Conservation (phyloP, 345 rosid genomes). For the Gossypium bickii region DNA sequence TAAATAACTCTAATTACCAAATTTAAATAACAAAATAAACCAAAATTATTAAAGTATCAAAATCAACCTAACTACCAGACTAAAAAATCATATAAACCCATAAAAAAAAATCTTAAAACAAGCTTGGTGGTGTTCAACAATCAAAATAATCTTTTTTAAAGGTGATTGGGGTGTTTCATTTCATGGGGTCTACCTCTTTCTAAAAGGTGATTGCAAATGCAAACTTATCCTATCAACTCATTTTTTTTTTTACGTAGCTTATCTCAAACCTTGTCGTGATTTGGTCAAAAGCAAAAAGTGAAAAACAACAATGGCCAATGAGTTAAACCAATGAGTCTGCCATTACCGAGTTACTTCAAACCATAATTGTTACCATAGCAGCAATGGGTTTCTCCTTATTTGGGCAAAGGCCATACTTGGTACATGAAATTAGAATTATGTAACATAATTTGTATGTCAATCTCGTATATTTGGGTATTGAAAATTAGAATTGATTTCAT, state of each 20-base stretch:
- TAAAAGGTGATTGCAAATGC: background rate
- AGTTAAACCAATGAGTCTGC: background rate
- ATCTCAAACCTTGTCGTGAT: background rate
- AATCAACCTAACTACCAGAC: no score
- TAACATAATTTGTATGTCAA: background rate
- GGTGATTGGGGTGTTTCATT: background rate
- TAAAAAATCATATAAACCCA: no score
- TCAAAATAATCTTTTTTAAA: background rate
- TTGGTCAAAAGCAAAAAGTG: background rate
- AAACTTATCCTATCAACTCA: background rate
- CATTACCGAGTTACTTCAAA: background rate
- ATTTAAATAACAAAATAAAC: no score
- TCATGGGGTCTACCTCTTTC: background rate
- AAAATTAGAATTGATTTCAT: no score
- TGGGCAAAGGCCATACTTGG: background rate
- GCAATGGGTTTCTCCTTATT: background rate
- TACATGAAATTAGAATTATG: background rate
- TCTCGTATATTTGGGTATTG: no score
- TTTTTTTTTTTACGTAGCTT: background rate
- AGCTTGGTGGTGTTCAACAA: no score
- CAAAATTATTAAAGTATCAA: no score
- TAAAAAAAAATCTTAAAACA: no score
- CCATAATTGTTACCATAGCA: background rate
- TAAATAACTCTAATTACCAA: no score
- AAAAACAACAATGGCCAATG: background rate